Evolutionary conservation across 441 rosid genomes (phyloP).

Genomic region (Populus hybrid): DNA sequence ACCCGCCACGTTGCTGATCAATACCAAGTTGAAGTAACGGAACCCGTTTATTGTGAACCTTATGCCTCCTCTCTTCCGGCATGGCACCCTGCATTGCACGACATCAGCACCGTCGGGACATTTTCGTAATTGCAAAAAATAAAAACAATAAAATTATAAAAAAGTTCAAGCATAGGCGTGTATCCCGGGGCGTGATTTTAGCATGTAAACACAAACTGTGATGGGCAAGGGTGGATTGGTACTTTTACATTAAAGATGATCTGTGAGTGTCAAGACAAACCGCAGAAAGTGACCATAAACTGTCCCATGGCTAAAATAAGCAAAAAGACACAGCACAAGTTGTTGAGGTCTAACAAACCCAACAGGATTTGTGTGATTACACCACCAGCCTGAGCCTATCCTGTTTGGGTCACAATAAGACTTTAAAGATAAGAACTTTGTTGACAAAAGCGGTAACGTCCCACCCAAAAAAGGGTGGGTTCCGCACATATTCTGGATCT

Average conservation of each 20-base stretch:
- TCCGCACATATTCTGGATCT: background rate
- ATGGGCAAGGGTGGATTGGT: background rate
- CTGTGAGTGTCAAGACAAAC: background rate
- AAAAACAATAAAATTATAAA: background rate
- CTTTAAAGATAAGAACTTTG: background rate
- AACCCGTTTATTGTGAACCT: constrained; percentile 71
- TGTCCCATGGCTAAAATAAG: background rate
- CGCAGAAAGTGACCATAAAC: constrained; percentile 12
- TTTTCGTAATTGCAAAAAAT: background rate
- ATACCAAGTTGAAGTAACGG: constrained; percentile 69
- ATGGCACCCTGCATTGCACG: constrained; percentile 48
- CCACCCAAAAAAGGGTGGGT: background rate
- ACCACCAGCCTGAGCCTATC: background rate
- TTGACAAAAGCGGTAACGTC: background rate
- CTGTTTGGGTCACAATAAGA: background rate
- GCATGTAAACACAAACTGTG: background rate
- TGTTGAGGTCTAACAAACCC: background rate
- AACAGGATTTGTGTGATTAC: background rate
- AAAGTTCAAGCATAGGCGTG: background rate
- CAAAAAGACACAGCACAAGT: background rate
- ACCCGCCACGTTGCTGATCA: constrained; percentile 69
- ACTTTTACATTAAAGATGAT: background rate
- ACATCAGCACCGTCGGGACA: background rate
- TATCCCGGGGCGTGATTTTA: constrained; percentile 21
- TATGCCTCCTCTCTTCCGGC: constrained; percentile 66